Percentiles rank a stretch among this genome's conserved stretches.
phyloP scores from a whole-genome alignment of 495 filamentous ascomycete genomes.

The Cercophora sp. region DNA sequence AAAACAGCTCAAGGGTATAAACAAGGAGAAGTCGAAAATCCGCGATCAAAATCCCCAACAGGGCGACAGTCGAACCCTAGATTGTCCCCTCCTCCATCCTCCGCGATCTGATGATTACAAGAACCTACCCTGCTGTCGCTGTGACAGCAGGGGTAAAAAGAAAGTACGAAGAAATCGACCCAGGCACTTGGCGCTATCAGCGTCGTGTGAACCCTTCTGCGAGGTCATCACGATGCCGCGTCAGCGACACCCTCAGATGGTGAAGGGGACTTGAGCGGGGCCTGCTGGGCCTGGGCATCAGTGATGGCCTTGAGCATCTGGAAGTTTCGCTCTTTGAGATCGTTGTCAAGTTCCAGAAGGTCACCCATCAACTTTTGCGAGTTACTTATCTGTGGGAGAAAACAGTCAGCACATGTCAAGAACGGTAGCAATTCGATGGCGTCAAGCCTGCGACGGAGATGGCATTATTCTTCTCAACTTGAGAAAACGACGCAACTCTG shows the following conservation, averaged over 20 bases:
- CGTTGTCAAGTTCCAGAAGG: slow-evolving; percentile 43
- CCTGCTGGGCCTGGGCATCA: too few species aligned
- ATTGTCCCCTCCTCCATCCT: not conserved
- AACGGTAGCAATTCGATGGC: too few species aligned
- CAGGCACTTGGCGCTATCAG: too few species aligned
- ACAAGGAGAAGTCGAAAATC: not conserved
- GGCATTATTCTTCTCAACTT: too few species aligned
- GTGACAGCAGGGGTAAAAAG: too few species aligned
- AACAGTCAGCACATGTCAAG: too few species aligned
- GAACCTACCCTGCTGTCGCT: not conserved
- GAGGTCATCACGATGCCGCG: not conserved
- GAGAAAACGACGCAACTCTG: too few species aligned
- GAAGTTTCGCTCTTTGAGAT: slow-evolving; percentile 43
- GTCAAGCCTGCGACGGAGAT: too few species aligned
- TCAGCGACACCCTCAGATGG: too few species aligned
- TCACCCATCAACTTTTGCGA: slow-evolving; percentile 41
- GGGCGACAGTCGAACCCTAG: not conserved
- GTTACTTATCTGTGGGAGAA: slow-evolving; percentile 45
- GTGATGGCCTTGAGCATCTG: slow-evolving; percentile 41
- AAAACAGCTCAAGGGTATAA: slow-evolving; percentile 8
- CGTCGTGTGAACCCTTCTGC: too few species aligned
- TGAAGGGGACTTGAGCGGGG: too few species aligned
- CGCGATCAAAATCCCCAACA: not conserved
- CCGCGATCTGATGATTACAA: slow-evolving; percentile 1
- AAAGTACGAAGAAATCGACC: not conserved